Evolutionary conservation across 2,329 filamentous ascomycete species (phyloP).

Genomic region (Neodidymelliopsis sp.): DNA sequence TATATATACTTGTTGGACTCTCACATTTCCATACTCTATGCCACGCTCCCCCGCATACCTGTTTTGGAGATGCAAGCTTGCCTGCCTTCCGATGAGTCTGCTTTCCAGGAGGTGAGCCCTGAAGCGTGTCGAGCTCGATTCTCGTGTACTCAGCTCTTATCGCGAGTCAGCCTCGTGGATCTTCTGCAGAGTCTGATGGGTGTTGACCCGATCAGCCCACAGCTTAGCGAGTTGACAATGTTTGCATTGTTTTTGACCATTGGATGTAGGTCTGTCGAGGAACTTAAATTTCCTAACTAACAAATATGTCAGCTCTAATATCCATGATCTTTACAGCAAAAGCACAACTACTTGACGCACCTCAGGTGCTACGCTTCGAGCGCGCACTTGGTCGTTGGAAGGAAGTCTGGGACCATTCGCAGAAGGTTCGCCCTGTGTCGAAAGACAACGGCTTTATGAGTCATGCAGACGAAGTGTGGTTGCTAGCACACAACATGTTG

Average conservation of each 20-base stretch:
- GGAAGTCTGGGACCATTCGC: background rate
- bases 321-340: constrained; percentile 3
- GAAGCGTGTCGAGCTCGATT: background rate
- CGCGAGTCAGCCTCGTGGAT: background rate
- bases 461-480: constrained; percentile 3
- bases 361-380: background rate
- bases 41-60: background rate
- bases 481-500: background rate
- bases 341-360: background rate
- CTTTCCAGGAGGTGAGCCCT: background rate
- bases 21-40: constrained; percentile 1
- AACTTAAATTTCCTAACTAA: background rate
- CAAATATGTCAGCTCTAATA: background rate
- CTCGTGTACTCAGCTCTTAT: background rate
- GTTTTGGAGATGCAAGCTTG: constrained; percentile 3
- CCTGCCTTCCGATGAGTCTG: constrained; percentile 4
- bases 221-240: background rate
- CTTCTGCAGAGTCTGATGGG: background rate
- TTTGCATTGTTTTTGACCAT: constrained; percentile 2
- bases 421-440: constrained; percentile 64
- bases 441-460: constrained; percentile 55
- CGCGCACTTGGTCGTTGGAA: constrained; percentile 12
- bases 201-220: background rate
- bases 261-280: background rate
- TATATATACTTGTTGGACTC: constrained; percentile 8